Conservation (phyloP, 768 basidiomycete genomes). For the Kwoniella mangroviensis region DNA sequence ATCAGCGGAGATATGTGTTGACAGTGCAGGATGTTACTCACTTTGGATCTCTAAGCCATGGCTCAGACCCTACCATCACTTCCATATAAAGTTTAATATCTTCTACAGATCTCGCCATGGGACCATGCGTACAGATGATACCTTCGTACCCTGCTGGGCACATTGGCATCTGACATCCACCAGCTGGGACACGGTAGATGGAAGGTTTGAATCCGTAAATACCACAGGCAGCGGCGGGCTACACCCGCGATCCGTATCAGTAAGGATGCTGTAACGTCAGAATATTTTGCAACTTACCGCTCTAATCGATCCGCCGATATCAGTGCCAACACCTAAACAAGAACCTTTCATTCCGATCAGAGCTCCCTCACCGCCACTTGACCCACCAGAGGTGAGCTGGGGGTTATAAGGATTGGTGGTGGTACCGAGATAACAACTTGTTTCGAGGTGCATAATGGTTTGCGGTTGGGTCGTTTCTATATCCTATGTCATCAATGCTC, state of each 20-base stretch:
- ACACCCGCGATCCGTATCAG: not conserved
- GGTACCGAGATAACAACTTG: slow-evolving; percentile 33
- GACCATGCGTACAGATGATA: not conserved
- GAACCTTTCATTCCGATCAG: slow-evolving; percentile 27
- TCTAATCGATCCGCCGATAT: slow-evolving; percentile 41
- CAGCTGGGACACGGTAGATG: not conserved
- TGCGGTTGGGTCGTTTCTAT: slow-evolving; percentile 45
- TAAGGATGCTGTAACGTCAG: not conserved
- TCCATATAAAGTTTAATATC: not conserved
- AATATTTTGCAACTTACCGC: not conserved
- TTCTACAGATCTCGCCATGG: not conserved
- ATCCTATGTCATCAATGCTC: too few relatives aligned
- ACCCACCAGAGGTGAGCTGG: slow-evolving; percentile 40
- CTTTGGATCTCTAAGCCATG: slow-evolving; percentile 8
- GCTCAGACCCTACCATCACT: not conserved
- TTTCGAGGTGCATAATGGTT: slow-evolving; percentile 50
- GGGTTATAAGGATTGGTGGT: slow-evolving; percentile 45
- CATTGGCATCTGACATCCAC: slow-evolving; percentile 4
- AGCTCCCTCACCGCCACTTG: slow-evolving; percentile 49
- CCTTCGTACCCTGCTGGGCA: not conserved
- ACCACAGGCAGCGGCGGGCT: slow-evolving; percentile 11
- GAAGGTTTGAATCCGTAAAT: not conserved
- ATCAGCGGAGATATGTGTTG: too few relatives aligned
- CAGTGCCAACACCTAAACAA: slow-evolving; percentile 25
- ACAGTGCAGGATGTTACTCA: not conserved